A percentile compares a stretch with the other conserved stretches of the same genome.
Evolutionary conservation across 345 rosid genomes (phyloP).

Genomic region (Linum usitatissimum): DNA sequence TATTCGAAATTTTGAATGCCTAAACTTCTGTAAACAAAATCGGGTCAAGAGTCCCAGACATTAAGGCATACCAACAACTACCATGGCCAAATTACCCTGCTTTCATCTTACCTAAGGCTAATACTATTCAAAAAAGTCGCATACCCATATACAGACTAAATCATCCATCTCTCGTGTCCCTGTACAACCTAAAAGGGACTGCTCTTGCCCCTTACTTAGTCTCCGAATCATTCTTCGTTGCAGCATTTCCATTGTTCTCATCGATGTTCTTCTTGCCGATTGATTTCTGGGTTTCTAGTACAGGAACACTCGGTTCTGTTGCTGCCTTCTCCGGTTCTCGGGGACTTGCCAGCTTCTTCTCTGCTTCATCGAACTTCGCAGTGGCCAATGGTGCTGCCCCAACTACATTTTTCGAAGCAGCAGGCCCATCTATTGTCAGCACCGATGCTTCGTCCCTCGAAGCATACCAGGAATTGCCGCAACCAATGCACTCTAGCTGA

Average conservation of each 20-base stretch:
- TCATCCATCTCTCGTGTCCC: background rate
- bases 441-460: slow-evolving; percentile 73
- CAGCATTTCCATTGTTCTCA: slow-evolving; percentile 32
- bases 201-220: background rate
- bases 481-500: slow-evolving; percentile 82
- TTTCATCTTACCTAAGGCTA: too few relatives aligned
- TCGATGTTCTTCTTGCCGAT: slow-evolving; percentile 21
- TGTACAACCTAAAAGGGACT: background rate
- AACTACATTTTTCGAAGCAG: slow-evolving; percentile 28
- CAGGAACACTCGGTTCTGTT: slow-evolving; percentile 35
- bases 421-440: slow-evolving; percentile 57
- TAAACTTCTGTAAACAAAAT: too few relatives aligned
- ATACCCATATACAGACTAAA: too few relatives aligned
- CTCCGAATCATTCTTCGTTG: slow-evolving; percentile 15
- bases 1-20: too few relatives aligned
- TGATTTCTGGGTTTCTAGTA: slow-evolving; percentile 37
- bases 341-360: slow-evolving; percentile 56
- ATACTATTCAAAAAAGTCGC: too few relatives aligned
- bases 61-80: too few relatives aligned
- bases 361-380: slow-evolving; percentile 43
- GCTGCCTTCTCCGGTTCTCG: slow-evolving; percentile 41
- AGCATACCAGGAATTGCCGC: slow-evolving; percentile 90
- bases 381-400: slow-evolving; percentile 49
- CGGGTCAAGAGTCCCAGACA: too few relatives aligned
- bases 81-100: too few relatives aligned